phyloP scores from a whole-genome alignment of 805 yeast species.

The Pichia exigua region DNA sequence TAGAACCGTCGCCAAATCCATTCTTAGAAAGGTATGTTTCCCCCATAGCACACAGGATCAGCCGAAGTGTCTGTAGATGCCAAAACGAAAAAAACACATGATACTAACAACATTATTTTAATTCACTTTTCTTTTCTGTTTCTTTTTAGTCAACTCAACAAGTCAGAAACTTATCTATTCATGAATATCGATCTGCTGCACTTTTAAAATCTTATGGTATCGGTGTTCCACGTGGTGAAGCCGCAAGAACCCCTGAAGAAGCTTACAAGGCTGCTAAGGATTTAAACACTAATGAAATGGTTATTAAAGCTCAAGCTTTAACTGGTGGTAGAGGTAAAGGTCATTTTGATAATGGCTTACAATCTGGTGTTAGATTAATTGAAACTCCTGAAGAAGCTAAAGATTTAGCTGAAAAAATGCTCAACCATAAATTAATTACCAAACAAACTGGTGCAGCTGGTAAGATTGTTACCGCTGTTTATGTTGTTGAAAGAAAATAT shows the following conservation, averaged over 20 bases:
- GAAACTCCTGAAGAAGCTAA: constrained; percentile 78
- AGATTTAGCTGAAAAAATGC: constrained; percentile 81
- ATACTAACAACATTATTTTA: too few species aligned
- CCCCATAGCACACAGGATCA: not conserved
- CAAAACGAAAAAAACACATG: too few species aligned
- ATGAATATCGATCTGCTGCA: constrained; percentile 93
- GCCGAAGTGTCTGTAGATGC: not conserved
- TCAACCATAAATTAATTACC: constrained; percentile 88
- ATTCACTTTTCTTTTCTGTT: not conserved
- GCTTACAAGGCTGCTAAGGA: constrained; percentile 77
- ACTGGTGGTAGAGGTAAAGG: constrained; percentile 99
- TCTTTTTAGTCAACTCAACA: constrained; percentile 15
- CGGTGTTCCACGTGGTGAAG: constrained; percentile 85
- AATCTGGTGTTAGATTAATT: constrained; percentile 94
- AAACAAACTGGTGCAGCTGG: constrained; percentile 98
- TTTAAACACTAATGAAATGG: constrained; percentile 73
- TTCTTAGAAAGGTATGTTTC: constrained; percentile 14
- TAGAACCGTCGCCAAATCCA: constrained; percentile 16
- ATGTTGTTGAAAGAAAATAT: constrained; percentile 89
- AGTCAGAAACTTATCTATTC: constrained; percentile 75
- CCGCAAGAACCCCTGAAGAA: constrained; percentile 83
- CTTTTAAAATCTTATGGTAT: constrained; percentile 75
- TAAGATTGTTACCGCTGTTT: constrained; percentile 93
- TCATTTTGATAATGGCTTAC: constrained; percentile 87
- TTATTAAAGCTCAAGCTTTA: constrained; percentile 95